phyloP scores from a whole-genome alignment of 2,329 filamentous ascomycete species.

The Monosporascus sp. region DNA sequence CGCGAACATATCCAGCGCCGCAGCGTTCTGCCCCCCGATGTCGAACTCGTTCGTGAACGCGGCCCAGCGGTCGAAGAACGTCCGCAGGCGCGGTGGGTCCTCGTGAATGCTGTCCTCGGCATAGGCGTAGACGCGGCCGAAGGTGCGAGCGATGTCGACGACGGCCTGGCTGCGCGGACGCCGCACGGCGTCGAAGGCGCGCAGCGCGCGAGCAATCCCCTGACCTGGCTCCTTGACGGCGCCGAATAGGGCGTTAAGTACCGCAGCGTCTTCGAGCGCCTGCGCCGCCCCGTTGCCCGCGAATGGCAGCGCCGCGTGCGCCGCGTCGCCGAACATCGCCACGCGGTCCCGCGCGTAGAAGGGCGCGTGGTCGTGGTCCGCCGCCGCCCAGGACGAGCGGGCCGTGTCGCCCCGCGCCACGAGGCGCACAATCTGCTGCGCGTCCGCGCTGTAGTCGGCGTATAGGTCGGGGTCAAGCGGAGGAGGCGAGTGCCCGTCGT shows the following conservation, averaged over 20 bases:
- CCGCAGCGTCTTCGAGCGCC: constrained; percentile 31
- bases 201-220: constrained; percentile 16
- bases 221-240: constrained; percentile 7
- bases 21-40: constrained; percentile 22
- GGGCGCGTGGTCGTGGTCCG: constrained; percentile 30
- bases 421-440: constrained; percentile 25
- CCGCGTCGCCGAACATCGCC: constrained; percentile 29
- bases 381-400: constrained; percentile 24
- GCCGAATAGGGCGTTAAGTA: constrained; percentile 22
- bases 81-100: constrained; percentile 20
- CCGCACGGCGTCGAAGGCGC: constrained; percentile 23
- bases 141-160: constrained; percentile 25
- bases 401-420: constrained; percentile 22
- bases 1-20: constrained; percentile 13
- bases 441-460: constrained; percentile 25
- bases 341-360: constrained; percentile 21
- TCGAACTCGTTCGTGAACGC: constrained; percentile 27
- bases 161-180: constrained; percentile 25
- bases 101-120: constrained; percentile 25
- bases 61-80: constrained; percentile 22
- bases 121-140: constrained; percentile 23
- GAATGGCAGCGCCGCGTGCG: constrained; percentile 30
- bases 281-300: constrained; percentile 32
- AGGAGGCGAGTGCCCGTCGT: neutral
- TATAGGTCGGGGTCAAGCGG: constrained; percentile 23